Base-by-base conservation (phyloP, 352 stramenopile genomes). In the Globisporangium solare region DNA sequence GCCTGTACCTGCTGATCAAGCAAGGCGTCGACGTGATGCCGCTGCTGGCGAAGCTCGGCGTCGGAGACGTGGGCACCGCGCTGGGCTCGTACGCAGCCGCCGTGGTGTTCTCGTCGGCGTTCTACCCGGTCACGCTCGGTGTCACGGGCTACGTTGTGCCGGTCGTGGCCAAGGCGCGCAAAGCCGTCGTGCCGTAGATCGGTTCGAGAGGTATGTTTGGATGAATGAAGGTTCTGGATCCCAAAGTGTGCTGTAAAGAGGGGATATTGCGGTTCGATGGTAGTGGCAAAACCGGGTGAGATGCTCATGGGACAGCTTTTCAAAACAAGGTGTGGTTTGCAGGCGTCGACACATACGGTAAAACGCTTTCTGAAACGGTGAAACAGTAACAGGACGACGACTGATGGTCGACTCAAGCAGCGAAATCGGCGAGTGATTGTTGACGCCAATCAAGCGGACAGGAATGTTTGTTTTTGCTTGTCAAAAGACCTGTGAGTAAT, bases 1-100 rank as follows among this genome's bases (percentile, higher is more conserved):
- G 51, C 7, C 64, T 95, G 8, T 93, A 95, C 63, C 31, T 74
- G 0, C 66, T 90, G 15, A 91, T 95, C 59, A 83, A 88, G 48
- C 77, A 94, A 40, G 86, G 86, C 37, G 73, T 95, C 15, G 86
- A 95, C 58, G 71, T 94, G 22, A 88, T 86, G 69, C 83, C 83
- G 32, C 68, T 91, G 37, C 69, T 92, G 8, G 72, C 74, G n/a
- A 76, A 81, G 45, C 54, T 92, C 41, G 83, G 82, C 24, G 67
- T 92, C 39, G 83, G 84, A 39, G 73, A 88, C 14, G 64, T 92
- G 15, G 83, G 84, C 32, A 71, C 82, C n/a, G 72, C 83, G 3
- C 58, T 92, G 13, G 81, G 84, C 12, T 79, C 73, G n/a, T 94
- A 88, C 58, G 84, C 84, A 2, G 84, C 83, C 0, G 77, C 83